Evolutionary conservation across 1,139 yeast genomes (phyloP), one percentile per base, ranked within the genome.

Genomic region (Yarrowia galli): DNA sequence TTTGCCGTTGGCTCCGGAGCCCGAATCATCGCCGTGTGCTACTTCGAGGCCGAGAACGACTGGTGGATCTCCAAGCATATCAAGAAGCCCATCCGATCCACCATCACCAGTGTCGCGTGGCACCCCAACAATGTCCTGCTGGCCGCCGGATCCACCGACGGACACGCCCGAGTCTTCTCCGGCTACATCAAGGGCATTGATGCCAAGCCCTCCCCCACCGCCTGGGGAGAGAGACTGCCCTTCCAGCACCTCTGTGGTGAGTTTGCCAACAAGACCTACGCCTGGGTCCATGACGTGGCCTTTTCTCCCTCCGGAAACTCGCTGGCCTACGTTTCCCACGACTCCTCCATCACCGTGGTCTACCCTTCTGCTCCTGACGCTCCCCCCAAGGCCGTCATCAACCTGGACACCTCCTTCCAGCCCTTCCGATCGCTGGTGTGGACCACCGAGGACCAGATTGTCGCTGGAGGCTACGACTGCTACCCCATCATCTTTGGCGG

Each of bases 61-160:
- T 96, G 99, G 99, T 96, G 99, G 99, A 93, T 95, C 67, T 92
- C 98, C 23, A 95, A 93, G 80, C 99, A 95, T 80, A 79, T 96
- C 80, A 92, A 92, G 82, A 92, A 91, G 79, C 98, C 98, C 20
- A 83, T 93, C 73, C 89, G 90, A 76, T 91, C 97, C 13, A 92
- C 98, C 53, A 85, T 95, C 73, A 84, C 95, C 72, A 84, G 91
- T 56, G 83, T 95, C 67, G 89, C 89, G 70, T 96, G 99, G 99
- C 99, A 96, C 77, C 95, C 93, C 69, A 96, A 96, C 79, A 89
- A 89, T 73, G 96, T 95, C 22, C 82, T 96, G 70, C 82, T 96
- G 71, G 96, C 97, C 3, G 84, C 91, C 67, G 99, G 98, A 18
- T 92, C 97, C 32, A 91, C 98, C 20, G 98, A 96, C 77, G 97